Percentiles rank a stretch among this genome's conserved stretches.
phyloP scores from a whole-genome alignment of 139 green algal species.

The Mychonastes homosphaera region DNA sequence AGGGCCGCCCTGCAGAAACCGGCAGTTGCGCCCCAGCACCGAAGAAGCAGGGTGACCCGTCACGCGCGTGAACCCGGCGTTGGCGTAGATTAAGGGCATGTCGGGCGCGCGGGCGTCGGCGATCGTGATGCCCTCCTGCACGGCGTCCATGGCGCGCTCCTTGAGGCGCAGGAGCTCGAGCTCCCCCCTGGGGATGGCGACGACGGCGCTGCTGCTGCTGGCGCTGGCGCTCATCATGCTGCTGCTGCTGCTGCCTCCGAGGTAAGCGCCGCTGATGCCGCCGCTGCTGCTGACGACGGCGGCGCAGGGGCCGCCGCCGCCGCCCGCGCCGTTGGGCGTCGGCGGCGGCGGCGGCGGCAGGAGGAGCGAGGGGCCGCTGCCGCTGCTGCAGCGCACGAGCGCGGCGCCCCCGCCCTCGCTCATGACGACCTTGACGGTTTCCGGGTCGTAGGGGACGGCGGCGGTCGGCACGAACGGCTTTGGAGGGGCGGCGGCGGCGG shows the following conservation, averaged over 20 bases:
- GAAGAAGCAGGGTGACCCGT: conserved; percentile 61
- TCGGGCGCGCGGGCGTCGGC: conserved; percentile 58
- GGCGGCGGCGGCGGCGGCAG: background rate
- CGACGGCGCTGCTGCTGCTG: conserved; percentile 10
- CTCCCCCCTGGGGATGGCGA: conserved; percentile 35
- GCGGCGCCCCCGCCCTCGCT: background rate
- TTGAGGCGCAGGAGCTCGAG: conserved; percentile 64
- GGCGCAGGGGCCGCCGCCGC: conserved; percentile 4
- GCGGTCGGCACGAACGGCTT: background rate
- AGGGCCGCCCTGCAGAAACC: conserved; percentile 23
- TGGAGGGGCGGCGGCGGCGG: too few species aligned
- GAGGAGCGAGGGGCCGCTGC: background rate
- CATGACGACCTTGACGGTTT: background rate
- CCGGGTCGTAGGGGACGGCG: background rate
- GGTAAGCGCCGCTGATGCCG: background rate
- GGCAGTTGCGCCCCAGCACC: conserved; percentile 59
- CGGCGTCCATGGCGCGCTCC: conserved; percentile 57
- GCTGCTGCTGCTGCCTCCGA: conserved; percentile 3
- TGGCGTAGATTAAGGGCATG: conserved; percentile 76
- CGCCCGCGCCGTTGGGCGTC: background rate
- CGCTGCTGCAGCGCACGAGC: conserved; percentile 1
- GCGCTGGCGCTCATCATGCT: conserved; percentile 4
- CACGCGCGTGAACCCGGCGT: conserved; percentile 63
- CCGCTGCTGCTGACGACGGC: conserved; percentile 5
- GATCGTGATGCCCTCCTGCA: conserved; percentile 72